phyloP scores from a whole-genome alignment of 371 early-diverging fungal genomes.

The Mucor velutinosus region DNA sequence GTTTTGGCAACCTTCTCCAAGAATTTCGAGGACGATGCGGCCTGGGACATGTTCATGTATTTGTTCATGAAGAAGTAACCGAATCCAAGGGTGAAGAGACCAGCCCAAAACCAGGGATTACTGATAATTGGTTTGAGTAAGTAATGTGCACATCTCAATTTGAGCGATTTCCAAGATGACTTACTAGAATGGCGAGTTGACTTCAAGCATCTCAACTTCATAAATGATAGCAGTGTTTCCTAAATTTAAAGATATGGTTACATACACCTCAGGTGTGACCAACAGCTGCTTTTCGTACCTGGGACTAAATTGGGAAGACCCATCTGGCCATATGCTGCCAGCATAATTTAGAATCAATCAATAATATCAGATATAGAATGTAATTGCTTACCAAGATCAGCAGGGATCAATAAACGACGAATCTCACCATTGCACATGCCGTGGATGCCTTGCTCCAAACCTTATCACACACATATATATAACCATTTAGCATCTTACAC shows the following conservation, averaged over 20 bases:
- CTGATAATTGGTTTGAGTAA: constrained; percentile 8
- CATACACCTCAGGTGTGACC: background rate
- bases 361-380: background rate
- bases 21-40: constrained; percentile 7
- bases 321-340: constrained; percentile 32
- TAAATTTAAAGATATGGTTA: background rate
- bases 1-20: constrained; percentile 18
- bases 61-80: background rate
- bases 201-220: constrained; percentile 39
- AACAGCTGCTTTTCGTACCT: constrained; percentile 19
- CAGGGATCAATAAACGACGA: constrained; percentile 65
- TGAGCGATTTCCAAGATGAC: background rate
- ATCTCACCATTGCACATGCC: constrained; percentile 76
- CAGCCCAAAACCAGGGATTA: constrained; percentile 43
- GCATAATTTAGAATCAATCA: background rate
- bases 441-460: constrained; percentile 70
- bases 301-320: constrained; percentile 41
- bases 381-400: constrained; percentile 38
- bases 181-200: constrained; percentile 38
- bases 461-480: constrained; percentile 16
- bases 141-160: background rate
- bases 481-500: background rate
- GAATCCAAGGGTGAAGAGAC: constrained; percentile 14
- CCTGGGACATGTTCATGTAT: background rate
- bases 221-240: constrained; percentile 39